Percentiles rank a stretch among this genome's conserved stretches.
Evolutionary conservation across 768 basidiomycete genomes (phyloP).

Genomic region (Termitomyces sp.): DNA sequence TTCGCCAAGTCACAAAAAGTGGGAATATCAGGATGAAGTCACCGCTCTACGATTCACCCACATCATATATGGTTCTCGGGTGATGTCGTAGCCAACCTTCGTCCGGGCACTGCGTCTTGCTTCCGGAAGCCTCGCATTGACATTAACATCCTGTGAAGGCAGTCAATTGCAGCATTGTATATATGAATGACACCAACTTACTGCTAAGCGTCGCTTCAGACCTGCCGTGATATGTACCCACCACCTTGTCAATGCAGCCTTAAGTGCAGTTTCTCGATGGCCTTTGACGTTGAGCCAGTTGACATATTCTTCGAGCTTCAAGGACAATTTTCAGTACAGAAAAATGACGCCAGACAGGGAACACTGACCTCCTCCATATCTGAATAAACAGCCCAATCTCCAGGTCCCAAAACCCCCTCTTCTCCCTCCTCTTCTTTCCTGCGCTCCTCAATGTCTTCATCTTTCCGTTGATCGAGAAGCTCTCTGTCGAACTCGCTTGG

Average conservation of each 20-base stretch:
- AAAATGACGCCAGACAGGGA: neutral
- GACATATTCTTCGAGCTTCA: constrained; percentile 74
- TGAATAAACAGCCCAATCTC: constrained; percentile 91
- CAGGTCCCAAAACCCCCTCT: constrained; percentile 61
- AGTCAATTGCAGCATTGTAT: constrained; percentile 4
- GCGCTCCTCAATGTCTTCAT: constrained; percentile 52
- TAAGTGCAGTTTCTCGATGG: constrained; percentile 77
- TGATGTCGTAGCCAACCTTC: constrained; percentile 59
- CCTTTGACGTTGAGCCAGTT: constrained; percentile 93
- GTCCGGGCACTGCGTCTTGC: constrained; percentile 74
- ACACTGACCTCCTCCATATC: constrained; percentile 77
- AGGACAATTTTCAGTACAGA: constrained; percentile 6
- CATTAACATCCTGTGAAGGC: constrained; percentile 54
- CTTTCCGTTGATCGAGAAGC: constrained; percentile 53
- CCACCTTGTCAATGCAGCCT: constrained; percentile 74
- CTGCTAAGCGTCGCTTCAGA: constrained; percentile 67
- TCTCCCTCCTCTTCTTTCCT: constrained; percentile 77
- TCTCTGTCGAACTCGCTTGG: constrained; percentile 79
- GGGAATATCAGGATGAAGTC: constrained; percentile 27
- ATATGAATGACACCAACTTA: constrained; percentile 30
- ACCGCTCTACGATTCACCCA: constrained; percentile 81
- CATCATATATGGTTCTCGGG: constrained; percentile 80
- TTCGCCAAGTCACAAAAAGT: neutral
- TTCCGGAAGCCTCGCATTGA: constrained; percentile 67
- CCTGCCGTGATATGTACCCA: constrained; percentile 79